A percentile compares a stretch with the other conserved stretches of the same genome.
Conservation (phyloP, 2,329 filamentous ascomycete genomes). For the Aspergillus hortae region DNA sequence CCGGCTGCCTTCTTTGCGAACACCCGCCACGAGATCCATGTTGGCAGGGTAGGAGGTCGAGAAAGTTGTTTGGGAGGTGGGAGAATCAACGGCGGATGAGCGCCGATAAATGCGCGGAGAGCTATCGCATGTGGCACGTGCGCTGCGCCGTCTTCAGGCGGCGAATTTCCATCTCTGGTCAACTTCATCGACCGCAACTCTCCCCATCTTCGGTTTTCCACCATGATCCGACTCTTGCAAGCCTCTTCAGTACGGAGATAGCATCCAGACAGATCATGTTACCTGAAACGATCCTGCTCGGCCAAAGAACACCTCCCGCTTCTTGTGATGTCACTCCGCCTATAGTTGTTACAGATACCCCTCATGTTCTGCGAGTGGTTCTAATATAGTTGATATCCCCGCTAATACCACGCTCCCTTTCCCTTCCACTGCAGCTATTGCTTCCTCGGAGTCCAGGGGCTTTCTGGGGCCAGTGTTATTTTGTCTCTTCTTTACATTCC, state of each 20-base stretch:
- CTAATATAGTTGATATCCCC: conserved; percentile 1
- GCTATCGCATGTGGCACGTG: conserved; percentile 19
- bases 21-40: conserved; percentile 92
- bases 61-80: not conserved
- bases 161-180: conserved; percentile 3
- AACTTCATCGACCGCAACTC: conserved; percentile 17
- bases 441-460: not conserved
- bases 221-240: not conserved
- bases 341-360: conserved; percentile 17
- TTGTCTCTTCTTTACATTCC: not conserved
- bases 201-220: not conserved
- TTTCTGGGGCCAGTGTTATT: too few relatives aligned
- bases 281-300: conserved; percentile 4
- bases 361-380: conserved; percentile 12
- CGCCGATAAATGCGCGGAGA: conserved; percentile 1
- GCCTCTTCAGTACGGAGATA: not conserved
- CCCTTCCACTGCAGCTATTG: not conserved
- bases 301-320: conserved; percentile 5
- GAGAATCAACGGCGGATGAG: not conserved
- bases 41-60: conserved; percentile 11
- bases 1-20: conserved; percentile 84
- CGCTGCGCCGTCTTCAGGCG: conserved; percentile 15
- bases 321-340: conserved; percentile 11
- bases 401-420: not conserved
- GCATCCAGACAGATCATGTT: conserved; percentile 3